These are phyloP conservation scores for Solanum bulbocastanum DNA, from an alignment of 257 asterid species.

Conservation along the genomic window DNA sequence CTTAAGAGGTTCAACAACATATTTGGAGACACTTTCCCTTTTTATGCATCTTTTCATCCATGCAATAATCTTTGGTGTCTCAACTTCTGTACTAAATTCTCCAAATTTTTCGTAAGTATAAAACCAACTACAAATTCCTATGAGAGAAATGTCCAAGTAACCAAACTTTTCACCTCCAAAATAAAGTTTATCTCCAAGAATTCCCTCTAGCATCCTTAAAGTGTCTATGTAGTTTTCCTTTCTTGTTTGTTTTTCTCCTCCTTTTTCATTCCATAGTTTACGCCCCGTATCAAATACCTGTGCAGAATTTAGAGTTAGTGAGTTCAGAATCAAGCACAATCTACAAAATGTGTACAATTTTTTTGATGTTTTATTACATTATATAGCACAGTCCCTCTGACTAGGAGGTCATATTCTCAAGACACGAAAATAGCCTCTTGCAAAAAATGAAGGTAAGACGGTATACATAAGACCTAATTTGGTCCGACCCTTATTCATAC, in stretches of 20 bases:
- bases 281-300: slow-evolving; percentile 17
- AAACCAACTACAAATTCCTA: slow-evolving; percentile 22
- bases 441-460: not conserved
- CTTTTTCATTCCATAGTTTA: slow-evolving; percentile 19
- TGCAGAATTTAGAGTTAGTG: not conserved
- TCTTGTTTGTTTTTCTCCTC: slow-evolving; percentile 27
- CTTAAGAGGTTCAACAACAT: slow-evolving; percentile 15
- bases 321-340: not conserved
- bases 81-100: slow-evolving; percentile 13
- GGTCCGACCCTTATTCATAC: not conserved
- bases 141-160: slow-evolving; percentile 18
- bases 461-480: not conserved
- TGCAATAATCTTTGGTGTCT: slow-evolving; percentile 13
- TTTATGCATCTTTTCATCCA: slow-evolving; percentile 18
- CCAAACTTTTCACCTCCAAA: slow-evolving; percentile 46
- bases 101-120: slow-evolving; percentile 24
- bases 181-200: slow-evolving; percentile 29
- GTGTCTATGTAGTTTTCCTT: slow-evolving; percentile 15
- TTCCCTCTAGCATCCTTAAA: slow-evolving; percentile 25
- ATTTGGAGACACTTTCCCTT: slow-evolving; percentile 16
- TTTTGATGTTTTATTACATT: not conserved
- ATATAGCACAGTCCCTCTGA: too few relatives aligned
- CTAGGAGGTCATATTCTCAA: too few relatives aligned
- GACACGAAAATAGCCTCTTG: not conserved
- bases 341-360: not conserved